Conservation (phyloP, 2,329 filamentous ascomycete genomes). For the Ophiostoma sp. region DNA sequence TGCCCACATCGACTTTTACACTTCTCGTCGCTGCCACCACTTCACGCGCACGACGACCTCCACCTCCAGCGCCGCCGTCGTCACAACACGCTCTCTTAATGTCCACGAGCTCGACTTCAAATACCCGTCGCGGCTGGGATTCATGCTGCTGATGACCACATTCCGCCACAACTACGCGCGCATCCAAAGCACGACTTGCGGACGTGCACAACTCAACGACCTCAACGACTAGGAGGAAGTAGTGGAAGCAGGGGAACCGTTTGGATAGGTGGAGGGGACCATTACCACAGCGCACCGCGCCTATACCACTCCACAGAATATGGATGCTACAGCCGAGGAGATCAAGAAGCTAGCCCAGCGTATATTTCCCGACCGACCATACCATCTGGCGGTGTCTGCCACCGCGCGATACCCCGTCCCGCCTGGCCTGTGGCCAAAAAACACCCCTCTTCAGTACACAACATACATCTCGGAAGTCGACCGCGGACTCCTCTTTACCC, state of each 20-base stretch:
- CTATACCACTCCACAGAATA: conserved; percentile 20
- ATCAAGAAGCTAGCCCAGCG: conserved; percentile 29
- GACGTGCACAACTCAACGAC: conserved; percentile 5
- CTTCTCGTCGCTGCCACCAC: neutral
- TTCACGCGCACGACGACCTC: neutral
- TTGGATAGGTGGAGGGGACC: conserved; percentile 17
- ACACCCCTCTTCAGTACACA: conserved; percentile 49
- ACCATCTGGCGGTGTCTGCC: conserved; percentile 48
- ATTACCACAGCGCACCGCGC: conserved; percentile 3
- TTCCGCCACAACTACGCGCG: neutral
- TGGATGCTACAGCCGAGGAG: conserved; percentile 29
- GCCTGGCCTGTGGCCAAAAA: conserved; percentile 42
- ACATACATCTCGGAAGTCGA: conserved; percentile 55
- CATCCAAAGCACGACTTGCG: neutral
- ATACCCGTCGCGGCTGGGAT: conserved; percentile 20
- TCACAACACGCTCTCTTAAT: conserved; percentile 14
- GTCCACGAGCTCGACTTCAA: conserved; percentile 9
- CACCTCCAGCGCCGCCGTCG: neutral
- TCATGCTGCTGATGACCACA: conserved; percentile 18
- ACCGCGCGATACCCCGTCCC: conserved; percentile 45
- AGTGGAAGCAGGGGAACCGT: neutral
- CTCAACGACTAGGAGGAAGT: neutral
- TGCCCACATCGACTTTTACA: neutral
- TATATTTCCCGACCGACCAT: conserved; percentile 31
- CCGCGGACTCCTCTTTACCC: conserved; percentile 52